Base-by-base conservation (phyloP, 2,329 filamentous ascomycete species). In the Pseudogymnoascus sp. region DNA sequence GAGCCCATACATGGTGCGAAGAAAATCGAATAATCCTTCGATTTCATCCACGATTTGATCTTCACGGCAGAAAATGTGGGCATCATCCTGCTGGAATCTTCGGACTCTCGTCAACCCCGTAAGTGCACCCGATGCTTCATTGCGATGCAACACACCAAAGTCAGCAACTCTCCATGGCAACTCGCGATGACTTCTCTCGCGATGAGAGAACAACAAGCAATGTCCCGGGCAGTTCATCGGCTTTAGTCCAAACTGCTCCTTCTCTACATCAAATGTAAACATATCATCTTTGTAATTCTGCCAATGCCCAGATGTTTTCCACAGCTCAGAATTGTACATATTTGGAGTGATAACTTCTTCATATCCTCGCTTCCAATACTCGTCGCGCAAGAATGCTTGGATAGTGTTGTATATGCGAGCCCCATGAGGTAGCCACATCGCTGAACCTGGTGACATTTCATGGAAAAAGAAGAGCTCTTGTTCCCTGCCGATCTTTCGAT, bases 191-290 rank as follows among this genome's bases (percentile, higher is more conserved):
- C 89, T 94, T 70, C 91, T 84, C 72, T 91, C 89, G 61, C 89
- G 84, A 75, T 93, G 88, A 59, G 83, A 85, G 75, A 96, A 96
- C 71, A 97, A 88, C 67, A 94, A 78, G 76, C 90, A 95, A 77
- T 97, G 93, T 29, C 92, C 92, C 3, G 94, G 94, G 77, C 94
- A 99, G 79, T 97, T 97, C 94, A 97, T 97, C 29, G 93, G 93
- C 79, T 97, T 97, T 60, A 97, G 78, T 14, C 87, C 92, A 80
- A 88, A 92, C 67, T 86, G 81, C 66, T 89, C 88, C 80, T 96
- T 96, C 74, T 97, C 92, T 33, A 88, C 78, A 62, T 85, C 80
- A 69, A 96, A 86, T n/a, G 86, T 87, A 75, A 92, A 92, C 93
- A 97, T 97, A 77, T 97, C 92, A 66, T 97, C 93, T 72, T 92